Evolutionary conservation across 2,329 filamentous ascomycete species (phyloP), one percentile per base, ranked within the genome.

Genomic region (Colletotrichum sp.): DNA sequence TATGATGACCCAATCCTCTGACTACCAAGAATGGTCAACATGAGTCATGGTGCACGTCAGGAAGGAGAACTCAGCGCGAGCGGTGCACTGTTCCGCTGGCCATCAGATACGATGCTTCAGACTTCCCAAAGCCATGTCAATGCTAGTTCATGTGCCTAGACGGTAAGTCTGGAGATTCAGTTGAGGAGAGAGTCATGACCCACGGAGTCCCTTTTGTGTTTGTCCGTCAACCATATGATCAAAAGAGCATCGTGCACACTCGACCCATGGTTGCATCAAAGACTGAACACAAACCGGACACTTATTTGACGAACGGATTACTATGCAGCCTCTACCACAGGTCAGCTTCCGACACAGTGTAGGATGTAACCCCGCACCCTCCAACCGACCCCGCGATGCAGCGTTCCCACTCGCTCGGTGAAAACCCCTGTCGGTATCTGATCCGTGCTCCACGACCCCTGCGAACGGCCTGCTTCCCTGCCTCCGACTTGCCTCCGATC

Each of bases 401-500:
- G 73, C 57, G 57, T 64, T 71, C 34, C 74, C 74, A 76, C 71
- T 28, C 34, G 15, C 66, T 67, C 71, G 71, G 60, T 76, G 60
- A 67, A 43, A 55, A 48, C 12, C 74, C 74, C 55, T 70, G 71
- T 75, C 65, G 61, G 71, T 57, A 71, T 60, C 66, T 66, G 71
- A 76, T 76, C 74, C 65, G 71, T 75, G 74, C 74, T 48, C 72
- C 52, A 61, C n/a, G 6, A 28, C 71, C 74, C 74, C 74, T 76
- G 74, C 71, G 18, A 65, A 43, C 55, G 26, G 66, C 30, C 48
- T 67, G 60, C 71, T 75, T 68, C 71, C 70, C 70, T 73, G 70
- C 70, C 73, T 75, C 73, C 73, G 73, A 75, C 70, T 65, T 75
- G 73, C 70, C 74, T 76, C 74, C 71, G 71, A 75, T 60, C 71